phyloP scores from a whole-genome alignment of 1,284 basidiomycete genomes.

The Rugiboletus extremiorientalis region DNA sequence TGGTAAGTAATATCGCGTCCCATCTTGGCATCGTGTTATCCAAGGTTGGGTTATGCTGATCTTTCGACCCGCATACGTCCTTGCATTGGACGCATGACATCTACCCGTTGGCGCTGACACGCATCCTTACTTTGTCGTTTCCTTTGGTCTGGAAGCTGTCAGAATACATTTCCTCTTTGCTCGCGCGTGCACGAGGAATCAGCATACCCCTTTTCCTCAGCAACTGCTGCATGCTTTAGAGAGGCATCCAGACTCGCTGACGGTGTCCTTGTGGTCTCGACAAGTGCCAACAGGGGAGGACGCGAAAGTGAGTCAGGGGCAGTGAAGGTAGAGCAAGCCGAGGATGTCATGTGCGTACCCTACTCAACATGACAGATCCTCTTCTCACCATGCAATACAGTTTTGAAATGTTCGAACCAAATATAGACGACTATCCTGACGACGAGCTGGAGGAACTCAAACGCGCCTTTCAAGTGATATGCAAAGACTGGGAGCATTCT shows the following conservation, averaged over 20 bases:
- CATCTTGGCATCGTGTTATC: neutral
- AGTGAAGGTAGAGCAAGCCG: constrained; percentile 52
- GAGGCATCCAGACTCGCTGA: constrained; percentile 89
- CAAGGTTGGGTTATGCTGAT: neutral
- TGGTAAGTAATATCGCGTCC: constrained; percentile 48
- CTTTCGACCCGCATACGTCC: neutral
- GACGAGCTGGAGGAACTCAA: constrained; percentile 89
- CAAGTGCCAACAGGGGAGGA: constrained; percentile 3
- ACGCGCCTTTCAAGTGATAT: constrained; percentile 70
- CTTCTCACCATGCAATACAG: constrained; percentile 38
- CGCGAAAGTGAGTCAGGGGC: constrained; percentile 21
- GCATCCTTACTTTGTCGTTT: neutral
- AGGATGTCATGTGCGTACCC: constrained; percentile 75
- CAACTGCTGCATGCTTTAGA: constrained; percentile 86
- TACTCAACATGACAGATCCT: neutral
- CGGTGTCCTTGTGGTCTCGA: constrained; percentile 56
- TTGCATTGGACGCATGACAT: neutral
- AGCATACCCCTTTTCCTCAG: constrained; percentile 76
- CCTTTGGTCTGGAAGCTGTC: constrained; percentile 54
- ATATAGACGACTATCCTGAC: constrained; percentile 96
- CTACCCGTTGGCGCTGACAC: neutral
- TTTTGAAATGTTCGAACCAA: constrained; percentile 89
- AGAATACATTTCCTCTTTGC: constrained; percentile 82
- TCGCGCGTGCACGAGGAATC: constrained; percentile 77
- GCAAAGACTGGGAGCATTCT: constrained; percentile 77